Conservation (phyloP, 2,329 filamentous ascomycete species). For the Biscogniauxia sp. region DNA sequence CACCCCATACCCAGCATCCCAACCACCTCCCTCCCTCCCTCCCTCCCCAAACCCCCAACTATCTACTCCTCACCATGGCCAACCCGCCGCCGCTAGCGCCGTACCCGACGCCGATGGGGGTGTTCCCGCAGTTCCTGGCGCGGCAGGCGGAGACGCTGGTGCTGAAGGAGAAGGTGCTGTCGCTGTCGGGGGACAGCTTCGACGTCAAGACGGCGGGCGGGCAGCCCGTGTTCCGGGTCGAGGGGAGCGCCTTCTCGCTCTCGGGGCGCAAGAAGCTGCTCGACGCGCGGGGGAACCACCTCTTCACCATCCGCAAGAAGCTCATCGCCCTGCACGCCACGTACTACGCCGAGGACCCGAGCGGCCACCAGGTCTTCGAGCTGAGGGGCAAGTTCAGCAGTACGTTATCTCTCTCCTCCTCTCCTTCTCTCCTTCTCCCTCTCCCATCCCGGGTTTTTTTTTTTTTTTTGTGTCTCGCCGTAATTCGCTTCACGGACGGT, state of each 20-base stretch:
- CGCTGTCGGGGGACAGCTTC: conserved; percentile 63
- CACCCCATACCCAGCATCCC: no score
- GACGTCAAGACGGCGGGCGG: conserved; percentile 56
- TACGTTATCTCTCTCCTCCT: conserved; percentile 33
- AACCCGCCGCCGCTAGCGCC: conserved; percentile 3
- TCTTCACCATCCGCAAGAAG: conserved; percentile 60
- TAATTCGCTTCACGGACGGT: neutral
- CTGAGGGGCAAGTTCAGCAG: conserved; percentile 54
- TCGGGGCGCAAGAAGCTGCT: conserved; percentile 54
- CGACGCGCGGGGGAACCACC: conserved; percentile 50
- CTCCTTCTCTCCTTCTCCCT: neutral
- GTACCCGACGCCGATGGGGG: conserved; percentile 27
- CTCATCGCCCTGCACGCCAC: conserved; percentile 48
- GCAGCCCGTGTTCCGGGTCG: conserved; percentile 52
- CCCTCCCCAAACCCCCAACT: neutral
- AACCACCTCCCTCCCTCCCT: no score
- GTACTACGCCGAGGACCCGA: conserved; percentile 47
- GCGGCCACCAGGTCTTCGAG: conserved; percentile 48
- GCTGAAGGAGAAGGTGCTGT: conserved; percentile 61
- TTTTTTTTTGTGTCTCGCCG: no score
- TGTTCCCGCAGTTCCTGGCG: conserved; percentile 40
- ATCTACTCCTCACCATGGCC: neutral
- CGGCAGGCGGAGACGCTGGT: conserved; percentile 47
- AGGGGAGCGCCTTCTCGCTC: conserved; percentile 53
- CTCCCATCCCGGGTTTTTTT: no score